Base-by-base conservation (phyloP, 2,329 filamentous ascomycete species). In the Gliomastix tumulicola region DNA sequence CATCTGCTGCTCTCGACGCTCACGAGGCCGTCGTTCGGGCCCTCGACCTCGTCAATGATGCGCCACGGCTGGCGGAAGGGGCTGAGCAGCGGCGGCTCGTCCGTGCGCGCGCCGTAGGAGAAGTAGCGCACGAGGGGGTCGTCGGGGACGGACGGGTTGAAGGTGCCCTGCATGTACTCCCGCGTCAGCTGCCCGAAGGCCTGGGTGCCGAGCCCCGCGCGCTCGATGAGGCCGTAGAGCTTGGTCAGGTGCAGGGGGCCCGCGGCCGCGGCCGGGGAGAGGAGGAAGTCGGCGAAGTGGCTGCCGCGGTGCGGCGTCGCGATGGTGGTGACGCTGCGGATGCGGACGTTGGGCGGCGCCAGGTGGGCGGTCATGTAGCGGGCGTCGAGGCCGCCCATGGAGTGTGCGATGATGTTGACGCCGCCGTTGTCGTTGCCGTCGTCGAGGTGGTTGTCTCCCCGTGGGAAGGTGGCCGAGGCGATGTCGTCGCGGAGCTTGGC, bases 331-430 rank as follows among this genome's bases (percentile, higher is more conserved):
- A 78, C 62, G 3, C 68, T 69, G 20, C 63, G 62, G 34, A 77
- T 69, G 15, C 59, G 51, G 16, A 75, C 59, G 28, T 60, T 55
- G 18, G 57, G 52, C 2, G 71, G 71, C 30, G 59, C 60, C 11
- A 80, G 60, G 35, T 65, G 64, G 17, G 76, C 74, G 36, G 82
- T 74, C 76, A 82, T 79, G 54, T 79, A 79, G 32, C 79, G 66
- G 9, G 76, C 72, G 51, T 82, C 79, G 4, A 83, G 63, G 3
- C 79, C 78, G 33, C 79, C 76, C 76, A 81, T 81, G 46, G 69
- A 75, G 59, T 88, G 84, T 28, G 76, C 76, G 16, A 88, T 69
- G 41, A 95, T 84, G 53, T 86, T 87, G 45, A 95, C 86, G 35
- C 80, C 75, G 41, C 59, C 63, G 15, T 44, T 36, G 12, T 40